A percentile compares a stretch with the other conserved stretches of the same genome.
Conservation (phyloP, 176 grass and related monocot genomes). For the Canna indica region DNA sequence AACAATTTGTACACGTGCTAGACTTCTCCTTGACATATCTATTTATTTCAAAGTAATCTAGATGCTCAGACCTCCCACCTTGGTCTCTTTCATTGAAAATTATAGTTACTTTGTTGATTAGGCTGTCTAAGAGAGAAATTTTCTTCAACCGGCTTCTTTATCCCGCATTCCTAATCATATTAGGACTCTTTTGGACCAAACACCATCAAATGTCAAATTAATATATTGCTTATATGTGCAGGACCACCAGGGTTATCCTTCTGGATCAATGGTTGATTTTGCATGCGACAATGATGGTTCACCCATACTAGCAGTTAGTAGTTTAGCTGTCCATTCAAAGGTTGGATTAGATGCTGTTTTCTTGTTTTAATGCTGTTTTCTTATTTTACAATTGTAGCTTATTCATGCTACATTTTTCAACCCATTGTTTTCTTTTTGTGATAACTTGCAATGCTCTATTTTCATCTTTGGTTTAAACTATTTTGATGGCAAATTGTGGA, state of each 20-base stretch:
- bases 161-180: neutral
- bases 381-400: neutral
- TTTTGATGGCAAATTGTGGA: slow-evolving; percentile 4
- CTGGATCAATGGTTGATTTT: slow-evolving; percentile 93
- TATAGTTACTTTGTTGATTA: too few relatives aligned
- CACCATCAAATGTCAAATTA: neutral
- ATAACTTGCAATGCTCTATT: neutral
- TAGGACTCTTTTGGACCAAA: neutral
- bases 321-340: slow-evolving; percentile 89
- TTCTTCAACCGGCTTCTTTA: too few relatives aligned
- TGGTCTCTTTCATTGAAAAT: too few relatives aligned
- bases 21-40: too few relatives aligned
- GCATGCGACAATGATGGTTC: slow-evolving; percentile 73
- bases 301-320: slow-evolving; percentile 83
- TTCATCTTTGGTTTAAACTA: too few relatives aligned
- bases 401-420: slow-evolving; percentile 1
- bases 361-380: neutral
- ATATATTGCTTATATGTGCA: slow-evolving; percentile 22
- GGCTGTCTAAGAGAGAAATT: too few relatives aligned
- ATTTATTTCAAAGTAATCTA: too few relatives aligned
- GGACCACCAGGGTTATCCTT: slow-evolving; percentile 81
- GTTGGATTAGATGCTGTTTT: slow-evolving; percentile 24
- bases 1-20: too few relatives aligned
- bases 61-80: too few relatives aligned
- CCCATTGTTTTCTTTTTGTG: neutral